Conservation (phyloP, 345 rosid species). For the Citrus reticulata region DNA sequence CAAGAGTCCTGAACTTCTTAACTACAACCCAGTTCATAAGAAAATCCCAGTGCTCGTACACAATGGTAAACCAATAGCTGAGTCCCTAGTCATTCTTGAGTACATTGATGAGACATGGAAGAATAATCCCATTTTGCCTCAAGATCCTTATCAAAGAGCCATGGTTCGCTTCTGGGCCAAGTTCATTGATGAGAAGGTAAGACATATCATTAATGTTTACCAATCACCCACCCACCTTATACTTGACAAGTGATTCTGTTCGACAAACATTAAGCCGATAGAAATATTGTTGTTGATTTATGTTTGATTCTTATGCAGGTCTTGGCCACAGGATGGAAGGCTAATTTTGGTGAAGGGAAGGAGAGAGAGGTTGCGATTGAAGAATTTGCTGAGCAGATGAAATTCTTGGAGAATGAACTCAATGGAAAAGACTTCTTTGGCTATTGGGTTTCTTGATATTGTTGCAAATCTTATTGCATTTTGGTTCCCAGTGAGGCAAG, state of each 20-base stretch:
- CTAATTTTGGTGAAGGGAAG: not conserved
- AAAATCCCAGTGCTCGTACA: constrained; percentile 45
- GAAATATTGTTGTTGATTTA: too few species aligned
- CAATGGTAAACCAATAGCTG: constrained; percentile 30
- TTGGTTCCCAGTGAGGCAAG: constrained; percentile 5
- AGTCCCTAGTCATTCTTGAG: constrained; percentile 38
- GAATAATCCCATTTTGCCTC: constrained; percentile 32
- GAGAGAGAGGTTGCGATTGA: constrained; percentile 3
- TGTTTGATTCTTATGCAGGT: not conserved
- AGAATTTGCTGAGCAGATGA: constrained; percentile 15
- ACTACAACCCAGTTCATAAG: constrained; percentile 35
- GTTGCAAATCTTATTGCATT: not conserved
- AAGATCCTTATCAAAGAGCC: constrained; percentile 40
- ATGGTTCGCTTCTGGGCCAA: constrained; percentile 41
- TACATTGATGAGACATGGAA: constrained; percentile 48
- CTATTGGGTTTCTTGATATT: constrained; percentile 19
- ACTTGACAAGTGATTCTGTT: not conserved
- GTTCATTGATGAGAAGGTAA: constrained; percentile 31
- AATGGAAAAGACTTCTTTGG: constrained; percentile 20
- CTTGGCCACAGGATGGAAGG: not conserved
- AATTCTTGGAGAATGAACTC: constrained; percentile 18
- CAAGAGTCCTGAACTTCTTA: constrained; percentile 39
- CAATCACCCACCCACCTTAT: not conserved
- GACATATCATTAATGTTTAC: not conserved
- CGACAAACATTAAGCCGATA: not conserved